phyloP scores from a whole-genome alignment of 352 stramenopile species.

The Phytophthora cryptogea region DNA sequence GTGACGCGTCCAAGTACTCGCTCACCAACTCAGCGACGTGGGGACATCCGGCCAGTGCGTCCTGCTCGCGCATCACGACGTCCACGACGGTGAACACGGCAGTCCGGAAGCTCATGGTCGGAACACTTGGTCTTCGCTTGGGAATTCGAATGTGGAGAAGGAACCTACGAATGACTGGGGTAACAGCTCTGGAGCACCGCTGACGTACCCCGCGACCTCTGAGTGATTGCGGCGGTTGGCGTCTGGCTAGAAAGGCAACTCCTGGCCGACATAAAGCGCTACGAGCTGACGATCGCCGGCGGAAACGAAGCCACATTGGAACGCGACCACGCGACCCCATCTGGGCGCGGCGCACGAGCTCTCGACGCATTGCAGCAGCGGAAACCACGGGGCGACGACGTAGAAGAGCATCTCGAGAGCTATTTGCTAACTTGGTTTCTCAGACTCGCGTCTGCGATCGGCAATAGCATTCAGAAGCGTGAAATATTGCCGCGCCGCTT shows the following conservation, averaged over 20 bases:
- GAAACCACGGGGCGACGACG: background rate
- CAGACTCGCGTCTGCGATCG: background rate
- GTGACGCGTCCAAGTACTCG: constrained; percentile 60
- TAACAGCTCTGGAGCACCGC: constrained; percentile 7
- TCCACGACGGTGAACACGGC: constrained; percentile 43
- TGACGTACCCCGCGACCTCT: constrained; percentile 37
- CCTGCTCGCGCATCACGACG: constrained; percentile 47
- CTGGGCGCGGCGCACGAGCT: constrained; percentile 11
- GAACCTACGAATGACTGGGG: constrained; percentile 5
- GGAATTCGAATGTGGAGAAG: constrained; percentile 22
- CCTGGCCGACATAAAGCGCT: background rate
- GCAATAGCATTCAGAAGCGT: background rate
- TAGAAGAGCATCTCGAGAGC: no score
- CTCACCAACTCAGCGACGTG: constrained; percentile 53
- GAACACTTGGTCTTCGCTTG: background rate
- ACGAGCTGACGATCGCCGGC: constrained; percentile 30
- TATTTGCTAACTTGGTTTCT: no score
- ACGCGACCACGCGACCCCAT: constrained; percentile 14
- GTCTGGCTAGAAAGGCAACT: constrained; percentile 16
- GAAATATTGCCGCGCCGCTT: constrained; percentile 6
- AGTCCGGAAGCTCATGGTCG: constrained; percentile 18
- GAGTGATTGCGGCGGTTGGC: constrained; percentile 20
- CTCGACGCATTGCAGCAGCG: constrained; percentile 2
- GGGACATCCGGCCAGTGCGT: constrained; percentile 50
- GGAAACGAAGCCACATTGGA: constrained; percentile 17